These are phyloP conservation scores for Epithemia pelagica DNA, from an alignment of 108 stramenopile species.

Conservation along the genomic window DNA sequence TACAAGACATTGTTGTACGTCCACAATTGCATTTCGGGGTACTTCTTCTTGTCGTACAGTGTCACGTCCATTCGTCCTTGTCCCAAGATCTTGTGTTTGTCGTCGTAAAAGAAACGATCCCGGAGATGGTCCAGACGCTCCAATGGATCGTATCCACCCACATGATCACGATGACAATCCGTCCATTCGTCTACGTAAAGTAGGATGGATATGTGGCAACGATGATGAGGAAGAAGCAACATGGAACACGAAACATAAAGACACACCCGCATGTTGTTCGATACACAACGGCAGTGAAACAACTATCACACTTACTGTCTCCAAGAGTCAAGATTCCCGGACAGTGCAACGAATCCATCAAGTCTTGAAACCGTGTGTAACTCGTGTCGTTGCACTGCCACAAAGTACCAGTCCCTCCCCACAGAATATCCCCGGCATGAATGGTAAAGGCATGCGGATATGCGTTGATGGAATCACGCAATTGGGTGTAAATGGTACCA, in stretches of 20 bases:
- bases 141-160: not conserved
- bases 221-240: too few species aligned
- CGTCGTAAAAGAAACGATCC: not conserved
- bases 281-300: too few species aligned
- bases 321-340: not conserved
- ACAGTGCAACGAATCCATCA: not conserved
- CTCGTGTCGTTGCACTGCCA: not conserved
- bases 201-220: too few species aligned
- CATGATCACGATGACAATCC: not conserved
- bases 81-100: not conserved
- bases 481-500: not conserved
- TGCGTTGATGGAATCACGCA: not conserved
- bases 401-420: not conserved
- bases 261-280: too few species aligned
- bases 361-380: not conserved
- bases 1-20: not conserved
- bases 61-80: not conserved
- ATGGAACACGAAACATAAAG: too few species aligned
- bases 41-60: not conserved
- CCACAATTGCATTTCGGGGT: not conserved
- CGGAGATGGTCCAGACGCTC: constrained; percentile 2
- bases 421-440: not conserved
- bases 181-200: not conserved
- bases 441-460: not conserved
- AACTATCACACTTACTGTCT: not conserved